Evolutionary conservation across 106 monocot species (phyloP).

Genomic region (Dendrobium officinale): DNA sequence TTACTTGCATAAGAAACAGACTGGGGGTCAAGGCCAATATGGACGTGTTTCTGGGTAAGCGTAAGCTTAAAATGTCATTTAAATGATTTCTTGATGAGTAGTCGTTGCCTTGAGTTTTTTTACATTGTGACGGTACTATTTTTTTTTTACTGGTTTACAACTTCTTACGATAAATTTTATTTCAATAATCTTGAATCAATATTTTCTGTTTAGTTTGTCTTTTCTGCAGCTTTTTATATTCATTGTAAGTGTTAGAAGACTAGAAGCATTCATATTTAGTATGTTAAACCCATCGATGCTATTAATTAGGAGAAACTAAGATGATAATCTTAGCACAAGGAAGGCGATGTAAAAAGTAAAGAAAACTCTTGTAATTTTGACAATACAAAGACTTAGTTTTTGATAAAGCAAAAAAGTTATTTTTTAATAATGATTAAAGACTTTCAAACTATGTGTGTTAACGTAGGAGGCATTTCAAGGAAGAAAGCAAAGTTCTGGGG

Average conservation of each 20-base stretch:
- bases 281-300: too few species aligned
- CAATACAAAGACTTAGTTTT: neutral
- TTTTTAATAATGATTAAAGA: too few species aligned
- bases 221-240: neutral
- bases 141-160: neutral
- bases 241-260: neutral
- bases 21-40: conserved; percentile 98
- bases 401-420: neutral
- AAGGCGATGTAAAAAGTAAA: neutral
- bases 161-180: neutral
- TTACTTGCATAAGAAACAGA: conserved; percentile 97
- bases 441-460: too few species aligned
- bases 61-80: neutral
- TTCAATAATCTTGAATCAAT: neutral
- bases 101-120: neutral
- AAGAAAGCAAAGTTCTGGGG: neutral
- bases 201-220: neutral
- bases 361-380: neutral
- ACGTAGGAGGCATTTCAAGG: too few species aligned
- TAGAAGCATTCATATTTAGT: too few species aligned
- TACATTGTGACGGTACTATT: neutral
- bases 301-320: too few species aligned
- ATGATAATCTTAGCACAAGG: too few species aligned
- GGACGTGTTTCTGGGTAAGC: conserved; percentile 90
- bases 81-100: neutral